phyloP scores from a whole-genome alignment of 805 yeast genomes.

The Ogataea nitratoaversa region DNA sequence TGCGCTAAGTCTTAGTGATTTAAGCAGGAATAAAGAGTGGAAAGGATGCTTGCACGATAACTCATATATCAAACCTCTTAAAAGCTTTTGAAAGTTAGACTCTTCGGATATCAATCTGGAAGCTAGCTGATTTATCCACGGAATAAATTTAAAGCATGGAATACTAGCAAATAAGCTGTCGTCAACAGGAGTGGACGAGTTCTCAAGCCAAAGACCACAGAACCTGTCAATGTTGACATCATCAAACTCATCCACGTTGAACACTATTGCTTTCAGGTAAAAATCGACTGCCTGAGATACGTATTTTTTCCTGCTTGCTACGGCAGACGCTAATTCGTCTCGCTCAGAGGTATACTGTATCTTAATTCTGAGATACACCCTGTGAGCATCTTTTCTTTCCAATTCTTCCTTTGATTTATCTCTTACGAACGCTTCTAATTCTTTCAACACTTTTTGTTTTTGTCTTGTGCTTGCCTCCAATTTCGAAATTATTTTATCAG shows the following conservation, averaged over 20 bases:
- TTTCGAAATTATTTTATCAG: slow-evolving; percentile 41
- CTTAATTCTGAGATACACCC: slow-evolving; percentile 46
- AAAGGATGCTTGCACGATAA: slow-evolving; percentile 61
- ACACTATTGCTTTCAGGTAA: slow-evolving; percentile 52
- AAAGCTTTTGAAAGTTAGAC: slow-evolving; percentile 48
- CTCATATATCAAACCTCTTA: slow-evolving; percentile 32
- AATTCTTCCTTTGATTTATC: slow-evolving; percentile 36
- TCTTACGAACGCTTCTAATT: slow-evolving; percentile 42
- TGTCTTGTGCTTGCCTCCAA: slow-evolving; percentile 25
- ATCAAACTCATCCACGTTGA: slow-evolving; percentile 36
- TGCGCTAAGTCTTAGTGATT: slow-evolving; percentile 45
- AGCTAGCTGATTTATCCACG: slow-evolving; percentile 80
- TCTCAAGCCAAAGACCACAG: slow-evolving; percentile 79
- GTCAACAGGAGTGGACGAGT: slow-evolving; percentile 31
- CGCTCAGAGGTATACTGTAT: slow-evolving; percentile 47
- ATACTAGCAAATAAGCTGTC: slow-evolving; percentile 34
- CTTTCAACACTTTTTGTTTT: slow-evolving; percentile 45
- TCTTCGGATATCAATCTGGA: slow-evolving; percentile 57
- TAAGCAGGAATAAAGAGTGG: slow-evolving; percentile 62
- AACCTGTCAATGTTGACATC: slow-evolving; percentile 68
- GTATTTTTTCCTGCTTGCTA: slow-evolving; percentile 32
- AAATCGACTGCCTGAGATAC: slow-evolving; percentile 52
- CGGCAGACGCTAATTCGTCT: slow-evolving; percentile 38
- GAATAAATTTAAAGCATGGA: slow-evolving; percentile 59
- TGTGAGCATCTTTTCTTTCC: slow-evolving; percentile 50